Conservation (phyloP, 2,329 filamentous ascomycete species). For the Cladosporium phlei region DNA sequence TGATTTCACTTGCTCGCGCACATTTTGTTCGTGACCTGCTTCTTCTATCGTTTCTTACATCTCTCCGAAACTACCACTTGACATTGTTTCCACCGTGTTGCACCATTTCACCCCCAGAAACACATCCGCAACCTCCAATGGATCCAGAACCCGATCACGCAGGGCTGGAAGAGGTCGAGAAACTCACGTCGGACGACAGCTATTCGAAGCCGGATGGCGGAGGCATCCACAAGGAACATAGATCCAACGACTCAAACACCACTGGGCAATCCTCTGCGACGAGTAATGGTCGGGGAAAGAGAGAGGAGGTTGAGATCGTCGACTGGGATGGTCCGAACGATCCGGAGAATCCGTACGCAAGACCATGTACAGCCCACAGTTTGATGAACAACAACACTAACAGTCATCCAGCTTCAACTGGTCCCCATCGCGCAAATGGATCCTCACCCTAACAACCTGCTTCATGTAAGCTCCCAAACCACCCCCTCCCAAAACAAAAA, state of each 20-base stretch:
- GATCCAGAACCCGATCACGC: neutral
- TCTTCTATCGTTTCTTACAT: too few relatives aligned
- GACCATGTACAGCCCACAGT: too few relatives aligned
- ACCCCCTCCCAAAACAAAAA: neutral
- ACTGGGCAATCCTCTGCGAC: neutral
- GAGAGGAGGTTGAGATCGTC: neutral
- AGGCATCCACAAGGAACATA: neutral
- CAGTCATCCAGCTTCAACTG: conserved; percentile 23
- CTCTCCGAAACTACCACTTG: too few relatives aligned
- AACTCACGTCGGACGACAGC: conserved; percentile 6
- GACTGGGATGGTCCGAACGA: conserved; percentile 24
- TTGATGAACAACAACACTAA: too few relatives aligned
- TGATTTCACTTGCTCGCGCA: too few relatives aligned
- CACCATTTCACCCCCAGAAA: too few relatives aligned
- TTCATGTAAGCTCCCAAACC: conserved; percentile 20
- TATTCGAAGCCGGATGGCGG: too few relatives aligned
- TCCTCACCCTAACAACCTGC: conserved; percentile 27
- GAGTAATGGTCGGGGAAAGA: neutral
- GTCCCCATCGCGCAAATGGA: conserved; percentile 25
- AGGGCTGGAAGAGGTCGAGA: conserved; percentile 15
- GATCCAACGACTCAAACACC: neutral
- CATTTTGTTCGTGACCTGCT: too few relatives aligned
- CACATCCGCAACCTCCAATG: too few relatives aligned
- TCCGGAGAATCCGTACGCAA: conserved; percentile 19
- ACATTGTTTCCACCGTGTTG: too few relatives aligned